Conservation (phyloP, 129 eudicot genomes). For the Flaveria sonorensis region DNA sequence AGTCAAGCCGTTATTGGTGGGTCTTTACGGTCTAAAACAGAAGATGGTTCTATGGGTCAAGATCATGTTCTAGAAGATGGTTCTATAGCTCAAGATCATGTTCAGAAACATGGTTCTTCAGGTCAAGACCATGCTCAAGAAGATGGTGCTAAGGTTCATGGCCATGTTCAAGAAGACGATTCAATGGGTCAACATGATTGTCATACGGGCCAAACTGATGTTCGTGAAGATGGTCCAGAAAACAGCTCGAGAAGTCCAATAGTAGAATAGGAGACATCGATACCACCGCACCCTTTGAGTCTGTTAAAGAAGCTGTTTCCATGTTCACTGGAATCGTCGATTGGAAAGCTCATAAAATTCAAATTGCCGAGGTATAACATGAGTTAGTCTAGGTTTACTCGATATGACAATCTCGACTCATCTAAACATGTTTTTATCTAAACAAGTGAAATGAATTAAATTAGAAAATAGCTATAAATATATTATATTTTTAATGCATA, state of each 20-base stretch:
- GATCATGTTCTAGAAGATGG: not conserved
- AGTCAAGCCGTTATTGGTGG: not conserved
- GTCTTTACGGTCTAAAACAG: not conserved
- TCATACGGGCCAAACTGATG: not conserved
- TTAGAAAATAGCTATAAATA: not conserved
- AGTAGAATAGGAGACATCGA: slow-evolving; percentile 38
- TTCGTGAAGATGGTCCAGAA: slow-evolving; percentile 1
- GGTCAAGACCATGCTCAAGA: not conserved
- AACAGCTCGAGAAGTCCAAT: slow-evolving; percentile 17
- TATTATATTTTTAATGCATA: not conserved
- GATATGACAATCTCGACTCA: not conserved
- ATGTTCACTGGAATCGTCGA: slow-evolving; percentile 62
- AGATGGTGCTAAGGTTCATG: not conserved
- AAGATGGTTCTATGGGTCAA: not conserved
- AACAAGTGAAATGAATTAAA: too few relatives aligned
- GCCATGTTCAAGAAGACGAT: slow-evolving; percentile 17
- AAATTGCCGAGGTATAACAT: slow-evolving; percentile 43
- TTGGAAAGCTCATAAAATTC: slow-evolving; percentile 59
- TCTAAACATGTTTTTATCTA: too few relatives aligned
- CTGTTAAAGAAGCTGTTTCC: slow-evolving; percentile 67
- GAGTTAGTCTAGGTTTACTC: not conserved
- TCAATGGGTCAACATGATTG: slow-evolving; percentile 1
- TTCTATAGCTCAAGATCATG: not conserved
- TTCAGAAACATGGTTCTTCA: not conserved
- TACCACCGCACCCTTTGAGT: slow-evolving; percentile 60